Conservation (phyloP, 169 alveolate genomes). For the Plasmodium berghei region DNA sequence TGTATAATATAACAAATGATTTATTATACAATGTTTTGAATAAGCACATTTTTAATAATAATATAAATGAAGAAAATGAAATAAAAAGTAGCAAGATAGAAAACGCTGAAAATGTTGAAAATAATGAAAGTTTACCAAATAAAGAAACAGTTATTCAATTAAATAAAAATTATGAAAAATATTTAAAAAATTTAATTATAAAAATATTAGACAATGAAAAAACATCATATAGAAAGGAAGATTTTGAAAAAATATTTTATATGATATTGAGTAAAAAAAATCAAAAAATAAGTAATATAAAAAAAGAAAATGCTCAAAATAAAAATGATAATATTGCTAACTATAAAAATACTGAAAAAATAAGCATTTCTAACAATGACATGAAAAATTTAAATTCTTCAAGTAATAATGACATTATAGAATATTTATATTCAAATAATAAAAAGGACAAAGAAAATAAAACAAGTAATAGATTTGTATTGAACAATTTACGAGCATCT, state of each 20-base stretch:
- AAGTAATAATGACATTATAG: constrained; percentile 16
- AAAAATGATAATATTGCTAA: not conserved
- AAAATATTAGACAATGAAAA: constrained; percentile 64
- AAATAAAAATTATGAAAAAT: constrained; percentile 64
- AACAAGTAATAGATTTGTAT: not conserved
- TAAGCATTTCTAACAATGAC: not conserved
- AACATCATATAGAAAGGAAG: constrained; percentile 59
- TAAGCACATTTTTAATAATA: constrained; percentile 4
- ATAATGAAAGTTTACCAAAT: not conserved
- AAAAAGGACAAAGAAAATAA: not conserved
- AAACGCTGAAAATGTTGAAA: constrained; percentile 5
- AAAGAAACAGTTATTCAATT: not conserved
- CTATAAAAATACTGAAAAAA: too few species aligned
- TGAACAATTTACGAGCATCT: not conserved
- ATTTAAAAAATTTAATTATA: constrained; percentile 50
- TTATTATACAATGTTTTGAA: constrained; percentile 20
- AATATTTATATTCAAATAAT: constrained; percentile 1
- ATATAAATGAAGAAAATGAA: constrained; percentile 5
- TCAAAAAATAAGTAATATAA: not conserved
- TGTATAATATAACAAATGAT: constrained; percentile 35
- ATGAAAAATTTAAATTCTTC: not conserved
- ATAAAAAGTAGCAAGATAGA: not conserved
- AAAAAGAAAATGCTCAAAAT: not conserved
- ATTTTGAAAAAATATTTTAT: constrained; percentile 64
- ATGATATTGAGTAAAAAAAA: constrained; percentile 46